Base-by-base conservation (phyloP, 331 rosid genomes). In the Malus hybrid region DNA sequence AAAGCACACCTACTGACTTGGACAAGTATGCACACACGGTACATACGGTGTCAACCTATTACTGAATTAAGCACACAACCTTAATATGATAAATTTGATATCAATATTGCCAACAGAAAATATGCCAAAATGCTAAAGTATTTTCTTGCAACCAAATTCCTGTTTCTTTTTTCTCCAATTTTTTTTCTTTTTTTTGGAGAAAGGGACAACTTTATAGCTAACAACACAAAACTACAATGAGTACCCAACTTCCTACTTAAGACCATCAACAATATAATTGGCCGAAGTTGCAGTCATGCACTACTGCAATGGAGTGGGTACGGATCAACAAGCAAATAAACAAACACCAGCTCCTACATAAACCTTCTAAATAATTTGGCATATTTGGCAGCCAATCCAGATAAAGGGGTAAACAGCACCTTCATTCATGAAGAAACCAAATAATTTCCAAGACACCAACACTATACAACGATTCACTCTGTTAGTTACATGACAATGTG, bases 1-100 rank as follows among this genome's bases (percentile, higher is more conserved):
- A 69, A 68, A 54, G 10, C 7, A 54, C 20, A 79, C 69, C 71
- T 69, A 48, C 57, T 52, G 70, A 74, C 70, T 63, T 39, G 27
- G 31, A 39, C 36, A 44, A 50, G 34, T 27, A 65, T 54, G 59
- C 52, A 55, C 50, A 79, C 24, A 56, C 15, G 19, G 65, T 56
- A 54, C 42, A 63, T 36, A 31, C 32, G 48, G 54, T 66, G 5
- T 42, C 48, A 65, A 31, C 52, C 32, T 42, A 72, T 67, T 67
- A 75, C 70, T 59, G 44, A 20, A 20, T 19, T 12, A 34, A 78
- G 34, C 50, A 65, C 7, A 71, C 13, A 27, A 60, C 62, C 73
- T 72, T 32, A 8, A 20, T 44, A 15, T n/a, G 33, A 74, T 46
- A 63, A n/a, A 9, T 59, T 60, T 63, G 32, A 52, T 28, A 78